Conservation (phyloP, 805 yeast species). For the Teunomyces panamensis region DNA sequence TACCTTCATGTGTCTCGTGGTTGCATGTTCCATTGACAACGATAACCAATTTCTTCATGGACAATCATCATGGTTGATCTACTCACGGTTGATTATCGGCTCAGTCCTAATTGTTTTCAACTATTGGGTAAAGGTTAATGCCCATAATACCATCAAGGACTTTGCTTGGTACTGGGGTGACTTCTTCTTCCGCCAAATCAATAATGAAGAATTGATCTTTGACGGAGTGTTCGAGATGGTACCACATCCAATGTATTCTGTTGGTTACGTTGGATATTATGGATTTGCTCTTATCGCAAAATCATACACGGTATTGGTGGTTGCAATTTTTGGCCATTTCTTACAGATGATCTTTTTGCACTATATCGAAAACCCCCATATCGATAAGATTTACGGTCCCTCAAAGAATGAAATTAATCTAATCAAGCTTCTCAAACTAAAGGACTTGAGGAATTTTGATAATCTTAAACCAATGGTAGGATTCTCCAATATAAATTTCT, state of each 20-base stretch:
- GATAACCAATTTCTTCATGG: constrained; percentile 33
- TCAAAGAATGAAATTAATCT: constrained; percentile 36
- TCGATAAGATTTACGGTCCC: constrained; percentile 71
- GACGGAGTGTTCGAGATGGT: constrained; percentile 89
- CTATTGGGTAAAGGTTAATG: constrained; percentile 82
- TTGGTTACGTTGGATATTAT: constrained; percentile 84
- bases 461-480: constrained; percentile 54
- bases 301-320: constrained; percentile 64
- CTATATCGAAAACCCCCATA: constrained; percentile 81
- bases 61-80: constrained; percentile 44
- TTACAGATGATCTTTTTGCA: constrained; percentile 73
- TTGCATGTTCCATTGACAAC: constrained; percentile 40
- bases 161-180: constrained; percentile 97
- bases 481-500: constrained; percentile 57
- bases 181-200: constrained; percentile 72
- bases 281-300: constrained; percentile 78
- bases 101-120: constrained; percentile 62
- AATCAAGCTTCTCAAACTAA: constrained; percentile 42
- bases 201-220: constrained; percentile 65
- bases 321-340: constrained; percentile 73
- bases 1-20: constrained; percentile 66
- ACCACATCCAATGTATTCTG: constrained; percentile 91
- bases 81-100: constrained; percentile 59
- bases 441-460: constrained; percentile 43
- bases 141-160: constrained; percentile 84